phyloP scores from a whole-genome alignment of 2,329 filamentous ascomycete species.

The Trichoderma sp. region DNA sequence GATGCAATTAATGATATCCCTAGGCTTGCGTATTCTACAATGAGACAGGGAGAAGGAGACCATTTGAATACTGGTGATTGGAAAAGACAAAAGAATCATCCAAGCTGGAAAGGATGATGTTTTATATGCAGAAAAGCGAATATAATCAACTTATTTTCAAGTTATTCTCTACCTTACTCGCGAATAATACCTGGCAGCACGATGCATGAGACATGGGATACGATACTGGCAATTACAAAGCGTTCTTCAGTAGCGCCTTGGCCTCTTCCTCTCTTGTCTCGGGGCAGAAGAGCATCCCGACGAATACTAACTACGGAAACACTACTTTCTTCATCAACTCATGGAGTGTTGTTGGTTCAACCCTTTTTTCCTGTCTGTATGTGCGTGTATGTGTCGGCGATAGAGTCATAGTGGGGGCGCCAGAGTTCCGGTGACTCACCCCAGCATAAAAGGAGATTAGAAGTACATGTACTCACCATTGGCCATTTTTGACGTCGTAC shows the following conservation, averaged over 20 bases:
- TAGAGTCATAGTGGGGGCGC: constrained; percentile 5
- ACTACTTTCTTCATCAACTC: not conserved
- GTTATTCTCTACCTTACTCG: not conserved
- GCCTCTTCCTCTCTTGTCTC: not conserved
- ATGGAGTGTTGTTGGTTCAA: not conserved
- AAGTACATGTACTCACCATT: not conserved
- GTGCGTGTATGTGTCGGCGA: not conserved
- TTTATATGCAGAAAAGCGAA: not conserved
- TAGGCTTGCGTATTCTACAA: not conserved
- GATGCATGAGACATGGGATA: not conserved
- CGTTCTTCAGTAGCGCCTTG: not conserved
- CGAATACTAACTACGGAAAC: not conserved
- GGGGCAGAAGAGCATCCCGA: not conserved
- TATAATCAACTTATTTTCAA: not conserved
- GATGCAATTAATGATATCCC: not conserved
- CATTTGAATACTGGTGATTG: not conserved
- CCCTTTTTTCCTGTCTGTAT: not conserved
- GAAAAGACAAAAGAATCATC: not conserved
- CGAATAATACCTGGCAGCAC: not conserved
- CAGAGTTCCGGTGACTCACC: constrained; percentile 4
- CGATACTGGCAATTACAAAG: not conserved
- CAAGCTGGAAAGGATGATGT: not conserved
- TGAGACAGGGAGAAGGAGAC: not conserved
- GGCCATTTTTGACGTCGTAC: not conserved
- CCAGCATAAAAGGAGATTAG: not conserved